Base-by-base conservation (phyloP, 1,284 basidiomycete genomes). In the Apiotrichum siamense region DNA sequence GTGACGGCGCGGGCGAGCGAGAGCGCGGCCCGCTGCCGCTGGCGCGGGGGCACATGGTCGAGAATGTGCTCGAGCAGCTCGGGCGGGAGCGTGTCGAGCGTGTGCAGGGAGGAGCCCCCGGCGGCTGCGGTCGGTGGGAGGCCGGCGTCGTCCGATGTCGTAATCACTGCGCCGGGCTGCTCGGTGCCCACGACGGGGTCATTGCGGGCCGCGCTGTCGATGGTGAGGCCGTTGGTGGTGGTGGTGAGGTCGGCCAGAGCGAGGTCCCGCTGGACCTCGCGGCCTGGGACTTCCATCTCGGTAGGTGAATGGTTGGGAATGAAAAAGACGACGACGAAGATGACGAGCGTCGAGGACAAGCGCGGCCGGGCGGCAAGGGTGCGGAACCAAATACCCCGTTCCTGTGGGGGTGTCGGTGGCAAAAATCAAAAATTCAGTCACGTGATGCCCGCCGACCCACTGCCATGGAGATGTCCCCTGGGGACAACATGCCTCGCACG, bases 61-160 rank as follows among this genome's bases (percentile, higher is more conserved):
- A 74, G 64, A 49, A 75, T 60, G 20, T 59, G 41, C 40, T 73
- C 69, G 36, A 75, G 53, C 20, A 75, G 58, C 56, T 75, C 73
- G 13, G 72, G 69, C 3, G 73, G 73, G 15, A 73, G 64, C 15
- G 47, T 43, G 29, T 58, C 57, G 39, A 69, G 44, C 25, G 41
- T 11, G 10, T 17, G 7, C 20, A 26, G 37, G 13, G 17, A 20
- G n/a, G 18, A 20, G 39, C 29, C 9, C 29, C 29, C 15, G 29
- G 29, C 29, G 29, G 15, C 27, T 25, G 39, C 11, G 11, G 15
- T 27, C 39, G n/a, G 11, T 27, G 25, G 24, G 24, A 11, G 12
- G 25, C 4, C 24, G 25, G 23, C 37, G 37, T 21, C 37, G 27
- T 41, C 39, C 39, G 39, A 27, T 20, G 37, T n/a, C n/a, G n/a